Evolutionary conservation across 2,329 filamentous ascomycete genomes (phyloP), one percentile per base, ranked within the genome.

Genomic region (Colletotrichum sp.): DNA sequence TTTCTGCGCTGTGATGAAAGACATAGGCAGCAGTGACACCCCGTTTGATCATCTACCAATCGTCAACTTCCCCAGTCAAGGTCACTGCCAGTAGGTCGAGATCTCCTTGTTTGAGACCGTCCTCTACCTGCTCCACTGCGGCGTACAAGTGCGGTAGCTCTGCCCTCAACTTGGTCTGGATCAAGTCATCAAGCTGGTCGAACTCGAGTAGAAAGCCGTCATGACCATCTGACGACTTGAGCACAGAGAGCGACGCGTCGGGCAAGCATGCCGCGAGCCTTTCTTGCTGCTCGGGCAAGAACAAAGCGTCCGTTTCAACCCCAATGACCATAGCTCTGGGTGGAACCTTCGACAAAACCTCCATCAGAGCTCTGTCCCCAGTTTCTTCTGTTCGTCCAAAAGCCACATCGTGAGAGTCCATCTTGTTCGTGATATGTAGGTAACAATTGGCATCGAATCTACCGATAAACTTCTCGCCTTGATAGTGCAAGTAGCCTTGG

Each of bases 41-140:
- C n/a, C 6, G 18, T 12, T 28, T 18, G 24, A 9, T 16, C 49
- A 34, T 99, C 96, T 6, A 93, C 93, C 80, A 97, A 95, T 64
- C 16, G 8, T 76, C 73, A 18, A 76, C 57, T 30, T 74, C 74
- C 6, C 74, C 74, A 18, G 64, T 60, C 57, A 74, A 55, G 28
- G 59, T 69, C n/a, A 21, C 39, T 26, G 8, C 26, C 24, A 26
- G 24, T 26, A 26, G 24, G 24, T 26, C 24, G 24, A 26, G 24
- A 26, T 26, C 24, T 26, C 24, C 24, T 13, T 8, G 18, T 2
- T 30, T n/a, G 6, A 6, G 8, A 3, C 28, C 26, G 8, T 62
- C 52, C n/a, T 26, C 52, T 6, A 30, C 8, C 28, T 55, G 36
- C n/a, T 32, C 8, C 12, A 10, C 28, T 18, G 32, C 32, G 8